A percentile compares a stretch with the other conserved stretches of the same genome.
Evolutionary conservation across 1,139 yeast species (phyloP).

Genomic region (Suhomyces ambrosiae): DNA sequence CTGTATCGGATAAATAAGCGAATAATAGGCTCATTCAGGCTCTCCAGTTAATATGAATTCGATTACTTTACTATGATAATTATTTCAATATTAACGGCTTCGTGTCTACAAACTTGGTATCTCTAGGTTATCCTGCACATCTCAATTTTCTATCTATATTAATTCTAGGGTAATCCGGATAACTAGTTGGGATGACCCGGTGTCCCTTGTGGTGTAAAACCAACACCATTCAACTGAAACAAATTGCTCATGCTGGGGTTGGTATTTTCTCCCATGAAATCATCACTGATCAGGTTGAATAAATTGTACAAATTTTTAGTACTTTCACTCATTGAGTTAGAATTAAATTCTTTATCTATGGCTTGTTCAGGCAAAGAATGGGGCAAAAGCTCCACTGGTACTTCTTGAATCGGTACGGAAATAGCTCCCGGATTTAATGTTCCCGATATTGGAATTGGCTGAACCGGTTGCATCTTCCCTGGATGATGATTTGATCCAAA

Average conservation of each 20-base stretch:
- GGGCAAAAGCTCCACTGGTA: conserved; percentile 4
- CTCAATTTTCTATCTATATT: no score
- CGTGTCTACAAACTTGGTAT: no score
- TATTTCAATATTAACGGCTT: no score
- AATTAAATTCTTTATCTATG: conserved; percentile 6
- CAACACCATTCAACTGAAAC: conserved; percentile 23
- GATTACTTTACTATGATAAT: no score
- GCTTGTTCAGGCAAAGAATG: conserved; percentile 2
- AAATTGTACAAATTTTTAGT: conserved; percentile 27
- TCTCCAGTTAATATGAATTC: no score
- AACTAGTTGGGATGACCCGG: conserved; percentile 2
- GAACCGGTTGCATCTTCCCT: not conserved
- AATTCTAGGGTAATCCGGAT: not conserved
- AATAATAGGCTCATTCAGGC: no score
- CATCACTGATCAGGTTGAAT: conserved; percentile 34
- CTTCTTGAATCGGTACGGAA: not conserved
- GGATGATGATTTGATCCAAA: not conserved
- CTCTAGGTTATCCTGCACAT: no score
- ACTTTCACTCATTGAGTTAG: conserved; percentile 15
- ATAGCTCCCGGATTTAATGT: not conserved
- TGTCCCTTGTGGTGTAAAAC: conserved; percentile 5
- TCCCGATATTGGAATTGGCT: conserved; percentile 1
- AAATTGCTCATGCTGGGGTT: conserved; percentile 32
- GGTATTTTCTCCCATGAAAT: conserved; percentile 20
- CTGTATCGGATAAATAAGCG: no score